phyloP scores from a whole-genome alignment of 78 protist genomes.

The Dictyostelium citrinum region DNA sequence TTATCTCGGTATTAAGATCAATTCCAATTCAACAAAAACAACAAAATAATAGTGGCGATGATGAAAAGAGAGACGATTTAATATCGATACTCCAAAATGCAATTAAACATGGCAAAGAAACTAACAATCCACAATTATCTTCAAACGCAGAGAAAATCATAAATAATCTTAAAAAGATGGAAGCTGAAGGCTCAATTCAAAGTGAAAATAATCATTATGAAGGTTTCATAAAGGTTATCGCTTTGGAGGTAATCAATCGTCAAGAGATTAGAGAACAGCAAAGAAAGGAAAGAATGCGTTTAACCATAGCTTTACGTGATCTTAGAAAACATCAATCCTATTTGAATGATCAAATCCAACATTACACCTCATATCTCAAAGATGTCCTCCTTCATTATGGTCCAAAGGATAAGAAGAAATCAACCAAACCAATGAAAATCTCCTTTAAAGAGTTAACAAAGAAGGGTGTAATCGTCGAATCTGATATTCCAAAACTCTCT shows the following conservation, averaged over 20 bases:
- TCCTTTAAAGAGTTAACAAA: constrained; percentile 66
- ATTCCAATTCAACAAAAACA: constrained; percentile 47
- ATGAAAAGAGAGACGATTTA: constrained; percentile 28
- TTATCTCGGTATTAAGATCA: constrained; percentile 38
- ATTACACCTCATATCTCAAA: constrained; percentile 65
- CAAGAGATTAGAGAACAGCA: constrained; percentile 82
- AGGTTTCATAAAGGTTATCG: constrained; percentile 41
- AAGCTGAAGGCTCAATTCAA: constrained; percentile 33
- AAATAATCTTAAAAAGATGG: constrained; percentile 64
- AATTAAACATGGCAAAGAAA: constrained; percentile 10
- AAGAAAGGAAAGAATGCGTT: constrained; percentile 75
- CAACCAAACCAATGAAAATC: constrained; percentile 42
- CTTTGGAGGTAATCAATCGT: constrained; percentile 77
- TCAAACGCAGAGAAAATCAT: constrained; percentile 44
- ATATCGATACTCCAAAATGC: constrained; percentile 39
- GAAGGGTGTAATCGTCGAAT: constrained; percentile 79
- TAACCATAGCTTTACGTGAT: constrained; percentile 61
- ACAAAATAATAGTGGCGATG: background rate
- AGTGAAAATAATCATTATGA: constrained; percentile 19
- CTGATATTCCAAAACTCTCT: constrained; percentile 66
- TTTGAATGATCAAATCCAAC: constrained; percentile 74
- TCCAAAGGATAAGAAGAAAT: constrained; percentile 40
- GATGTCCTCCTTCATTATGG: constrained; percentile 51
- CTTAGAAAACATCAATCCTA: constrained; percentile 65
- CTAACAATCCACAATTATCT: background rate